Conservation (phyloP, 768 basidiomycete genomes). For the Mycena belliarum region DNA sequence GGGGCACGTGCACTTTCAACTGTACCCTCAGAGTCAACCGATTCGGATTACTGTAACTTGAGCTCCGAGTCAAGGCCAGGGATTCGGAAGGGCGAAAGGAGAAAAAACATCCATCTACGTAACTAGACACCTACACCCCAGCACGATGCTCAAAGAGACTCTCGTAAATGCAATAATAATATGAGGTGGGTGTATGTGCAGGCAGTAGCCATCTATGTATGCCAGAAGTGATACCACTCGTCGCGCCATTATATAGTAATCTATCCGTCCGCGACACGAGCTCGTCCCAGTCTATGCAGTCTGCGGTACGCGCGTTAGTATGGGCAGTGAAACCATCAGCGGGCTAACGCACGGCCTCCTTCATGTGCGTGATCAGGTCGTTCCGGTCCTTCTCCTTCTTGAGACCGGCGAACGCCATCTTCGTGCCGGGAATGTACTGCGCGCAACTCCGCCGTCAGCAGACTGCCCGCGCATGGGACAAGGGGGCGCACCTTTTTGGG, state of each 20-base stretch:
- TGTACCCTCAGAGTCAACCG: too few species aligned
- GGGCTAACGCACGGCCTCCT: constrained; percentile 48
- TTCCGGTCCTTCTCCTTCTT: constrained; percentile 86
- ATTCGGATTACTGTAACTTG: too few species aligned
- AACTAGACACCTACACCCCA: too few species aligned
- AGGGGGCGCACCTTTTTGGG: constrained; percentile 70
- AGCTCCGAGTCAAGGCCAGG: too few species aligned
- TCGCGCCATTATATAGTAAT: constrained; percentile 17
- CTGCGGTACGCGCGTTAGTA: background rate
- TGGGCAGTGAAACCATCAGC: background rate
- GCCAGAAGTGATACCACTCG: background rate
- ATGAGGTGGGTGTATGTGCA: constrained; percentile 20
- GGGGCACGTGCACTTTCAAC: too few species aligned
- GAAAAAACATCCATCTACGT: too few species aligned
- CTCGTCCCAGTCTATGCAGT: constrained; percentile 10
- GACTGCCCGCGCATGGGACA: too few species aligned
- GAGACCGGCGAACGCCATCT: constrained; percentile 84
- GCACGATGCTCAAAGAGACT: too few species aligned
- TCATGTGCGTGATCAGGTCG: constrained; percentile 71
- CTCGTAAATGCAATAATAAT: constrained; percentile 21
- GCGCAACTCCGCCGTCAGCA: background rate
- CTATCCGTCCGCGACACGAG: constrained; percentile 11
- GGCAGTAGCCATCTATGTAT: constrained; percentile 8
- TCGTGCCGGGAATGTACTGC: constrained; percentile 76
- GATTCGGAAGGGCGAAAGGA: too few species aligned